phyloP scores from a whole-genome alignment of 331 rosid species.

The Acacia pycnantha region DNA sequence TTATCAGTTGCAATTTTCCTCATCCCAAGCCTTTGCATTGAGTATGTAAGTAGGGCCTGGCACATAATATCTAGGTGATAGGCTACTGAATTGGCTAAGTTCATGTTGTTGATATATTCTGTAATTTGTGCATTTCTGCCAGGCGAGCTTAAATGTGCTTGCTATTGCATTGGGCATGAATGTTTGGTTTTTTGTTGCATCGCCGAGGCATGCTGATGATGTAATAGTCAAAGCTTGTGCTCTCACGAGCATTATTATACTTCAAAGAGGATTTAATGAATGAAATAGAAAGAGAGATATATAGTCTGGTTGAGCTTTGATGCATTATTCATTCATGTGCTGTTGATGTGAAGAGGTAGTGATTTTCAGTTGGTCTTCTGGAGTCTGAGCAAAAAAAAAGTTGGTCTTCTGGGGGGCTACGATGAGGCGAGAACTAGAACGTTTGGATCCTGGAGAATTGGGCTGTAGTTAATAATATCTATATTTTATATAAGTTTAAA shows the following conservation, averaged over 20 bases:
- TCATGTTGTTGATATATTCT: conserved; percentile 20
- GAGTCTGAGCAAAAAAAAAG: too few relatives aligned
- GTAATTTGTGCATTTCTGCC: conserved; percentile 2
- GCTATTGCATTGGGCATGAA: conserved; percentile 10
- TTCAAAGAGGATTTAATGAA: conserved; percentile 3
- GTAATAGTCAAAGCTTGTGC: conserved; percentile 25
- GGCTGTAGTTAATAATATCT: not conserved
- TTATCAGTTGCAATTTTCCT: conserved; percentile 36
- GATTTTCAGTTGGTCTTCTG: not conserved
- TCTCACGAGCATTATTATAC: conserved; percentile 25
- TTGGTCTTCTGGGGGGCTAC: not conserved
- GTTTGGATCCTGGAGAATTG: not conserved
- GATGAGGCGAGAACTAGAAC: not conserved
- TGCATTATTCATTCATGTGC: not conserved
- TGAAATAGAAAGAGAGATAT: not conserved
- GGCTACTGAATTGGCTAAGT: conserved; percentile 12
- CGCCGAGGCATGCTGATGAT: not conserved
- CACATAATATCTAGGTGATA: conserved; percentile 27
- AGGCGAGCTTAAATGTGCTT: conserved; percentile 9
- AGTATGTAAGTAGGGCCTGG: conserved; percentile 27
- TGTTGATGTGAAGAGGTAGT: not conserved
- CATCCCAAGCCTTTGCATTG: conserved; percentile 38
- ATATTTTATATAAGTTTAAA: not conserved
- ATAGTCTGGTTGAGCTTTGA: conserved; percentile 1
- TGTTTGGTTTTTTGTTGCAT: conserved; percentile 9